These are phyloP conservation scores for Musa beccarii DNA, from an alignment of 176 grass and related monocot species.

Conservation along the genomic window DNA sequence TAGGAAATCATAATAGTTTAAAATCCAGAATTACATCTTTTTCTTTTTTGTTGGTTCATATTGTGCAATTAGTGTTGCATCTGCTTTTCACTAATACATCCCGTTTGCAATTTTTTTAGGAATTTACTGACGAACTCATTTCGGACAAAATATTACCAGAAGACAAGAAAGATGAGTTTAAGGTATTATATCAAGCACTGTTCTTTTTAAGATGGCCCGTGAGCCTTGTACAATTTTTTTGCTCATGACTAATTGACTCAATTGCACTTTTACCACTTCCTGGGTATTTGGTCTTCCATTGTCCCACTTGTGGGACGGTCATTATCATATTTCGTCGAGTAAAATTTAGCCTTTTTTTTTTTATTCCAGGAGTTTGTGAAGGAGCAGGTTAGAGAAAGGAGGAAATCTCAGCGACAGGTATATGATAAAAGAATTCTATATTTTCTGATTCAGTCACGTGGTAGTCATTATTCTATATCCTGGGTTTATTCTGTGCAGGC, in stretches of 20 bases:
- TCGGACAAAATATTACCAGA: constrained; percentile 49
- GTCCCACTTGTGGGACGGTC: too few species aligned
- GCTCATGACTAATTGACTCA: too few species aligned
- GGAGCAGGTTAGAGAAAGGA: constrained; percentile 68
- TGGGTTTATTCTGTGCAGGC: constrained; percentile 31
- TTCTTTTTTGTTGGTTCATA: background rate
- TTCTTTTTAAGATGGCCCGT: too few species aligned
- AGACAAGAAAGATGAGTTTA: constrained; percentile 81
- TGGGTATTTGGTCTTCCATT: too few species aligned
- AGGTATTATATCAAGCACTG: constrained; percentile 21
- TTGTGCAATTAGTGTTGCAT: too few species aligned
- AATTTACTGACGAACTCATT: constrained; percentile 58
- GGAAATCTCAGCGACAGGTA: constrained; percentile 59
- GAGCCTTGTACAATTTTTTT: too few species aligned
- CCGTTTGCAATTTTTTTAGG: constrained; percentile 21
- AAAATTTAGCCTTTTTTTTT: background rate
- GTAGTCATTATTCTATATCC: constrained; percentile 1
- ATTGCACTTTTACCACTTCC: too few species aligned
- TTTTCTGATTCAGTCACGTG: background rate
- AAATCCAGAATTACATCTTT: background rate
- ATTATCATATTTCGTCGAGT: background rate
- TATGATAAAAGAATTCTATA: background rate
- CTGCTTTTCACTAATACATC: too few species aligned
- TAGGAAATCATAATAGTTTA: too few species aligned
- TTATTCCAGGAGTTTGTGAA: constrained; percentile 63